These are phyloP conservation scores for Aspergillus versicolor DNA, from an alignment of 2,329 filamentous ascomycete species.

Conservation along the genomic window DNA sequence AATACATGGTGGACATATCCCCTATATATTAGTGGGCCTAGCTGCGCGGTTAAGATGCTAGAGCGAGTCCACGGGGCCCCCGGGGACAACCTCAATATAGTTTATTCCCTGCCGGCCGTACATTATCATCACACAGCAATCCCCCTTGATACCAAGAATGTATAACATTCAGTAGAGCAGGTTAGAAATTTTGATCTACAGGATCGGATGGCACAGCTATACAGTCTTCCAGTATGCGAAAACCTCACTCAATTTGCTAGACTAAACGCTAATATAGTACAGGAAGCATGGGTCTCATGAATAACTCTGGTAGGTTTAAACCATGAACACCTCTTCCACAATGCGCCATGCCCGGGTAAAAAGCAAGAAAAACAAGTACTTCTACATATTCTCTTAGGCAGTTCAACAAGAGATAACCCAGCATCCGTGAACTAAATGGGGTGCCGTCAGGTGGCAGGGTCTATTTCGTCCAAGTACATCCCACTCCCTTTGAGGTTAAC, in stretches of 20 bases:
- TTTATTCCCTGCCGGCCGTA: too few species aligned
- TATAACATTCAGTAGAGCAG: background rate
- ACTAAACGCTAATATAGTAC: background rate
- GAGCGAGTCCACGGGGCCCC: too few species aligned
- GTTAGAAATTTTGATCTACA: background rate
- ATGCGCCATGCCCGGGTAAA: background rate
- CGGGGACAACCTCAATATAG: too few species aligned
- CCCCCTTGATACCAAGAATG: background rate
- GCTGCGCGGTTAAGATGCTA: too few species aligned
- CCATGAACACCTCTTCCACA: background rate
- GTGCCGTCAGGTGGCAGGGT: conserved; percentile 6
- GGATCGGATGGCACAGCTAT: background rate
- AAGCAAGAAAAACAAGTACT: background rate
- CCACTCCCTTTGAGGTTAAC: conserved; percentile 33
- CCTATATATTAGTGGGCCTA: too few species aligned
- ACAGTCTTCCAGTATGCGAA: background rate
- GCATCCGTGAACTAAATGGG: background rate
- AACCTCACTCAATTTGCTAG: background rate
- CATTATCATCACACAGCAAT: background rate
- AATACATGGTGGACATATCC: too few species aligned
- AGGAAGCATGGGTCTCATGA: background rate
- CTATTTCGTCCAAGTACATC: conserved; percentile 33
- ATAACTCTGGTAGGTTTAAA: background rate
- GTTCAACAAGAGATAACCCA: background rate
- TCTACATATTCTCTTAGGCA: background rate